A percentile compares a stretch with the other conserved stretches of the same genome.
Conservation (phyloP, 768 basidiomycete species). For the Piloderma croceum region DNA sequence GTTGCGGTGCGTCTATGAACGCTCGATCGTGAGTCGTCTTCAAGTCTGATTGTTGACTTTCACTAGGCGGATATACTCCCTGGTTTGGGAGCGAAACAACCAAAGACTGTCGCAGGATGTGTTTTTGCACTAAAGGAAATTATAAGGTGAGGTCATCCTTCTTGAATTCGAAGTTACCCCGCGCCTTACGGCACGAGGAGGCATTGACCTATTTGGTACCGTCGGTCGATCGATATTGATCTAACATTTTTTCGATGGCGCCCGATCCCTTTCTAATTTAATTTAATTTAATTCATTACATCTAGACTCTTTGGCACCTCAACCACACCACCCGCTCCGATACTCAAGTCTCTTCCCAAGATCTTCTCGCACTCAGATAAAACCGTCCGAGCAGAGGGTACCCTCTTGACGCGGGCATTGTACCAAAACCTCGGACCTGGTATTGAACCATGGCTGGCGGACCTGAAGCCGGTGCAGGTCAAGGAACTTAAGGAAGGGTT, state of each 20-base stretch:
- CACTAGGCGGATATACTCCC: conserved; percentile 69
- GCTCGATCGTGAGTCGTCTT: conserved; percentile 20
- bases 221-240: too few relatives aligned
- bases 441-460: conserved; percentile 78
- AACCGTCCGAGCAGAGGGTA: conserved; percentile 89
- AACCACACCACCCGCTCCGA: conserved; percentile 63
- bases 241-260: not conserved
- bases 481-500: conserved; percentile 93
- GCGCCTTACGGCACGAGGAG: too few relatives aligned
- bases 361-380: conserved; percentile 96
- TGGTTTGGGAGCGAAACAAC: conserved; percentile 88
- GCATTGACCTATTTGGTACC: too few relatives aligned
- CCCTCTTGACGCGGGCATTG: conserved; percentile 61
- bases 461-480: conserved; percentile 94
- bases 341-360: conserved; percentile 86
- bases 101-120: conserved; percentile 83
- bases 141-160: conserved; percentile 54
- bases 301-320: conserved; percentile 82
- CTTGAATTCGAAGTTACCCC: not conserved
- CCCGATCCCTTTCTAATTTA: conserved; percentile 4
- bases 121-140: conserved; percentile 78
- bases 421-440: conserved; percentile 85
- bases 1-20: conserved; percentile 68
- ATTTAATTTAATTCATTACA: conserved; percentile 3
- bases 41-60: conserved; percentile 10